Percentiles rank a stretch among this genome's conserved stretches.
Evolutionary conservation across 257 asterid genomes (phyloP).

Genomic region (Solanum chiquidenum): DNA sequence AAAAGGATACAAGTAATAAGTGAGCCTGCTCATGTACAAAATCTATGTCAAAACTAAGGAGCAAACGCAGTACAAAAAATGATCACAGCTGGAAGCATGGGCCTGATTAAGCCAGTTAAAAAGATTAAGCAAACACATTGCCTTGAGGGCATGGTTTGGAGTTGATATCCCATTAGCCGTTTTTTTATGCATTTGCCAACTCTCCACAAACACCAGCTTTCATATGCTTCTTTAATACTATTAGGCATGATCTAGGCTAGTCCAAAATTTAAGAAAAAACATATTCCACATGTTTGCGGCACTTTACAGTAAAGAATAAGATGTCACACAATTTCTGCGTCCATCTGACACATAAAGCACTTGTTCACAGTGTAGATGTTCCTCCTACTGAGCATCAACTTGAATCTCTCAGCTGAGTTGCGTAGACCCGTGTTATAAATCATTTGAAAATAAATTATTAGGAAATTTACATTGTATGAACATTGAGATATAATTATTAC

Average conservation of each 20-base stretch:
- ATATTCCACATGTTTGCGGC: not conserved
- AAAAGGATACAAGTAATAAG: not conserved
- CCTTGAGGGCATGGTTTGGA: not conserved
- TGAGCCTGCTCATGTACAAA: not conserved
- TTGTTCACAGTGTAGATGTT: not conserved
- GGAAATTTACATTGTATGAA: not conserved
- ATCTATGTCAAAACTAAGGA: not conserved
- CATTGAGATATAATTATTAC: no score
- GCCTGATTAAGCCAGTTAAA: not conserved
- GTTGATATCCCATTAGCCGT: not conserved
- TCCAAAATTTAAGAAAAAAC: not conserved
- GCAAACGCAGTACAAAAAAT: not conserved
- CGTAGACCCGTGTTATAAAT: not conserved
- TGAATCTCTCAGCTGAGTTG: not conserved
- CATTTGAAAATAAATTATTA: not conserved
- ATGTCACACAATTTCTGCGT: not conserved
- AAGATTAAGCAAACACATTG: not conserved
- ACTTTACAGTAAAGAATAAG: not conserved
- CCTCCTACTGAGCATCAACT: not conserved
- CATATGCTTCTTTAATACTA: not conserved
- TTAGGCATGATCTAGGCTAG: not conserved
- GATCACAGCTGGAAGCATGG: not conserved
- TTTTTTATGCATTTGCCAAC: not conserved
- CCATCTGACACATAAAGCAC: not conserved
- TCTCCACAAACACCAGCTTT: not conserved